These are phyloP conservation scores for Gastrodia elata DNA, from an alignment of 106 monocot genomes.

Conservation along the genomic window DNA sequence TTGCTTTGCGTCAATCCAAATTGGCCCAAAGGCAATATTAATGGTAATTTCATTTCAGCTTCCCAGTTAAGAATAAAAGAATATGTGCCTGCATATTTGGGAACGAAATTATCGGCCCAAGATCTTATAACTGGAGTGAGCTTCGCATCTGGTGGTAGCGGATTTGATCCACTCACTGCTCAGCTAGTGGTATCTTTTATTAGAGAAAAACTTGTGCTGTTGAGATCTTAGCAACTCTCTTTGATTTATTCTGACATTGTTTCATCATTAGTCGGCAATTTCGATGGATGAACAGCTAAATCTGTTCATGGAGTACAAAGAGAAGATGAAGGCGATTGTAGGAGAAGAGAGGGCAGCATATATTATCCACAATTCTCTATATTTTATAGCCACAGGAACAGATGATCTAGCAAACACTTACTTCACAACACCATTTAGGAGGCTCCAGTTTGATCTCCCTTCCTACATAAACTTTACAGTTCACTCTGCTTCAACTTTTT, in stretches of 20 bases:
- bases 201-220: neutral
- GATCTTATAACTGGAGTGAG: constrained; percentile 82
- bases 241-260: neutral
- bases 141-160: constrained; percentile 80
- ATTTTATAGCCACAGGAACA: constrained; percentile 32
- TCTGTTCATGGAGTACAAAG: constrained; percentile 39
- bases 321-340: constrained; percentile 29
- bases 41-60: constrained; percentile 29
- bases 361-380: constrained; percentile 19
- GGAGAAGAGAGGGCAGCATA: constrained; percentile 24
- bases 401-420: constrained; percentile 70
- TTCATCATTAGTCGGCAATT: constrained; percentile 17
- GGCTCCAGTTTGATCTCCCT: constrained; percentile 25
- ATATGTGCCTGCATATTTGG: constrained; percentile 63
- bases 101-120: constrained; percentile 23
- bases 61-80: constrained; percentile 65
- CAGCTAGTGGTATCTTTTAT: constrained; percentile 27
- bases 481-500: constrained; percentile 24
- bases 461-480: constrained; percentile 39
- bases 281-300: constrained; percentile 20
- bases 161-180: constrained; percentile 73
- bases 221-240: neutral
- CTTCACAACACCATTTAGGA: constrained; percentile 33
- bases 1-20: neutral
- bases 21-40: neutral